Evolutionary conservation across 495 filamentous ascomycete species (phyloP).

Genomic region (Talaromyces proteolyticus): DNA sequence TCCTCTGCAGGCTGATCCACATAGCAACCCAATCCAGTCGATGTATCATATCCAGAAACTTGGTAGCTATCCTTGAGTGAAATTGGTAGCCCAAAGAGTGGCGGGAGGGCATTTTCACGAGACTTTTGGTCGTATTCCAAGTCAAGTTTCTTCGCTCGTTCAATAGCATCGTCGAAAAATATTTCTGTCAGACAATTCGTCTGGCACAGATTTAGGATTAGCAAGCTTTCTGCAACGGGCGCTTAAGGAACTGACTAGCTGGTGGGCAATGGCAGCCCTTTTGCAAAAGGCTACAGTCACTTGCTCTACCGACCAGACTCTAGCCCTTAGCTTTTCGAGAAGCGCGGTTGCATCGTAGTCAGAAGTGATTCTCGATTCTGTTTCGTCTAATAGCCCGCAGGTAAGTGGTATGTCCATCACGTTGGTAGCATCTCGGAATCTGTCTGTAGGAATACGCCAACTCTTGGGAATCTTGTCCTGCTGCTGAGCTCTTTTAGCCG

Average conservation of each 20-base stretch:
- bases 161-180: slow-evolving; percentile 45
- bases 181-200: slow-evolving; percentile 62
- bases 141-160: slow-evolving; percentile 33
- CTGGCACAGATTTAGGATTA: slow-evolving; percentile 14
- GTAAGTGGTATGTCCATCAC: slow-evolving; percentile 3
- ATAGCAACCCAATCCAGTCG: slow-evolving; percentile 33
- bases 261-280: slow-evolving; percentile 53
- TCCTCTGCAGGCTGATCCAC: background rate
- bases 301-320: slow-evolving; percentile 32
- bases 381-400: slow-evolving; percentile 6
- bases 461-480: too few relatives aligned
- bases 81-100: slow-evolving; percentile 63
- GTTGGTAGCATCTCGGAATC: slow-evolving; percentile 2
- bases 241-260: slow-evolving; percentile 25
- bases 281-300: slow-evolving; percentile 54
- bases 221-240: background rate
- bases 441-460: too few relatives aligned
- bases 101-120: slow-evolving; percentile 33
- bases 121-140: slow-evolving; percentile 29
- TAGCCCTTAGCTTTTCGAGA: slow-evolving; percentile 24
- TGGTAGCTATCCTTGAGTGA: slow-evolving; percentile 62
- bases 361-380: background rate
- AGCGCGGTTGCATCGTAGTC: slow-evolving; percentile 1
- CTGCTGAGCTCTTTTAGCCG: too few relatives aligned
- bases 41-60: slow-evolving; percentile 47